Conservation (phyloP, 768 basidiomycete species). For the Calocybe cyanea region DNA sequence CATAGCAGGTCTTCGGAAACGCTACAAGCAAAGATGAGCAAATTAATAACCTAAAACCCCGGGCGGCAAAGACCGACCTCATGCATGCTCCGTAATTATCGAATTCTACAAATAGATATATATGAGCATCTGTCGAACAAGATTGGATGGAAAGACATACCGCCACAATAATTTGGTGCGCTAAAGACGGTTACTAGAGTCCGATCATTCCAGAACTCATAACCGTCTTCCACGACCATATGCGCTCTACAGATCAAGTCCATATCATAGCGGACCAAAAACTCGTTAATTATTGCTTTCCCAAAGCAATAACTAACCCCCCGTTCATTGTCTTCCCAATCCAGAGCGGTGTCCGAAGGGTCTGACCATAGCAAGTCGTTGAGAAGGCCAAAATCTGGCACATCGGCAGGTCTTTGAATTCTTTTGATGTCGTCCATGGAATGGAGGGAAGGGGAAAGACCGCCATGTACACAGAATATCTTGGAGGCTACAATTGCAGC, state of each 20-base stretch:
- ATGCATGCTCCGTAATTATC: constrained; percentile 95
- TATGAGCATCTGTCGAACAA: constrained; percentile 10
- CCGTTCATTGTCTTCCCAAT: constrained; percentile 99
- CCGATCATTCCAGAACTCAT: constrained; percentile 99
- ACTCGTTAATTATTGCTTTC: constrained; percentile 95
- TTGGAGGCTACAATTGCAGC: constrained; percentile 98
- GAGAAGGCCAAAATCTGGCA: constrained; percentile 95
- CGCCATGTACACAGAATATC: constrained; percentile 99
- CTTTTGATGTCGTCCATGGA: constrained; percentile 99
- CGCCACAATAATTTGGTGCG: constrained; percentile 95
- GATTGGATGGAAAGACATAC: constrained; percentile 45
- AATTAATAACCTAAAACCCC: constrained; percentile 7
- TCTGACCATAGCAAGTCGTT: constrained; percentile 99
- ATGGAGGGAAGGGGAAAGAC: constrained; percentile 87
- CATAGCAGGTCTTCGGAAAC: constrained; percentile 97
- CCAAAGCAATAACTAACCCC: constrained; percentile 99
- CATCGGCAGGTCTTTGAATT: constrained; percentile 96
- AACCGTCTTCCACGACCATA: constrained; percentile 99
- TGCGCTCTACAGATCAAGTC: constrained; percentile 99
- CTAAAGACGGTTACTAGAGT: constrained; percentile 98
- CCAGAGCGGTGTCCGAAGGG: constrained; percentile 93
- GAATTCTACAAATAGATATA: constrained; percentile 56
- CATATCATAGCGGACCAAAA: constrained; percentile 94
- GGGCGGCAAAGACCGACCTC: constrained; percentile 55
- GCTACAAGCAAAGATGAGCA: constrained; percentile 33